Evolutionary conservation across 164 flowering plant species (phyloP).

Genomic region (Annona squamosa): DNA sequence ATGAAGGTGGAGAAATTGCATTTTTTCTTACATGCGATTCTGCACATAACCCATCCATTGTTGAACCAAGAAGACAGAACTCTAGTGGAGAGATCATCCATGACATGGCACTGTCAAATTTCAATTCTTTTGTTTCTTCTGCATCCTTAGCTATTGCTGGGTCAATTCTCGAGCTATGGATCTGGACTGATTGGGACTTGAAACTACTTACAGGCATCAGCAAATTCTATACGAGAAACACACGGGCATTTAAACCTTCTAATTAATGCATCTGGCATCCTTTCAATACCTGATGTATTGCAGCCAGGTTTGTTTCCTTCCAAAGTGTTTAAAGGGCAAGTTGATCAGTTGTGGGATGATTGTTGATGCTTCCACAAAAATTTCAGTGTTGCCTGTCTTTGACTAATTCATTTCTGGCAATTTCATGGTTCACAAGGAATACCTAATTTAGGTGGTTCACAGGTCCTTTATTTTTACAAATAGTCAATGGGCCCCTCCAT

Average conservation of each 20-base stretch:
- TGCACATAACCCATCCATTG: neutral
- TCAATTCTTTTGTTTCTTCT: neutral
- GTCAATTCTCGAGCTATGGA: neutral
- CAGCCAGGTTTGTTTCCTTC: conserved; percentile 62
- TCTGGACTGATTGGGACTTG: neutral
- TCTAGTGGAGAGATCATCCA: neutral
- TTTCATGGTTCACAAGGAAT: no score
- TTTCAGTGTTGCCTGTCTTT: no score
- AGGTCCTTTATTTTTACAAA: no score
- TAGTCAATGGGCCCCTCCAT: no score
- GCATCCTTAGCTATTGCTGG: neutral
- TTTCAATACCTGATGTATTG: conserved; percentile 70
- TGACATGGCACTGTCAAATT: neutral
- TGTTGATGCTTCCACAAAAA: neutral
- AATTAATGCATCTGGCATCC: conserved; percentile 82
- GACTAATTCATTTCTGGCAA: no score
- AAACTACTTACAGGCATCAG: conserved; percentile 53
- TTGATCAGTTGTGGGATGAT: neutral
- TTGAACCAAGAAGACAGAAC: neutral
- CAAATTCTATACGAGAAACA: conserved; percentile 44
- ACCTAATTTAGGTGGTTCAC: no score
- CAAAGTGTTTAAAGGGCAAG: neutral
- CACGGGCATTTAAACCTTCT: conserved; percentile 81
- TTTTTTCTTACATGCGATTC: neutral
- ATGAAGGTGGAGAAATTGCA: neutral